phyloP scores from a whole-genome alignment of 2,329 filamentous ascomycete species.

The Aspergillus luchuensis region DNA sequence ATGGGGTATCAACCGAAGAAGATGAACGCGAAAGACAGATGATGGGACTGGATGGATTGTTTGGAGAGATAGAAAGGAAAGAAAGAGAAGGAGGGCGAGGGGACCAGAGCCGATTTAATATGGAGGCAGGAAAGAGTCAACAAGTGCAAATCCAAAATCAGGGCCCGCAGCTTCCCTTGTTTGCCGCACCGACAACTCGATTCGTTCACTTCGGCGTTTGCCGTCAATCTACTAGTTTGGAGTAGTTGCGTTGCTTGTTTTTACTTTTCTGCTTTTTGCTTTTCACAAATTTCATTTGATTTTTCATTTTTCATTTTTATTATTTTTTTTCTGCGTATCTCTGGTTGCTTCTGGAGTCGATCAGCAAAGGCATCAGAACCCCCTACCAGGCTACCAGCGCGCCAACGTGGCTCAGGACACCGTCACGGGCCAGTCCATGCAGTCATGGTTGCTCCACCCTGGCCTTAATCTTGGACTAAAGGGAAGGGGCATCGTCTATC shows the following conservation, averaged over 20 bases:
- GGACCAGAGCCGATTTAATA: slow-evolving; percentile 19
- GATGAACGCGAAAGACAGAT: neutral
- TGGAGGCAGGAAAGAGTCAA: slow-evolving; percentile 1
- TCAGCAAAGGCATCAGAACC: neutral
- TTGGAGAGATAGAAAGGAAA: neutral
- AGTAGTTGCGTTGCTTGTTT: neutral
- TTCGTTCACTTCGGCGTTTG: slow-evolving; percentile 3
- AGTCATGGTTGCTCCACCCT: slow-evolving; percentile 15
- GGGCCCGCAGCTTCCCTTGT: neutral
- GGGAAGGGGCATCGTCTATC: neutral
- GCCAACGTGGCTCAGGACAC: slow-evolving; percentile 30
- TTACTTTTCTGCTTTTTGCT: slow-evolving; percentile 11
- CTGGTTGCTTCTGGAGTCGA: neutral
- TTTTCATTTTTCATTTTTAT: slow-evolving; percentile 4
- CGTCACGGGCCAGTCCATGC: slow-evolving; percentile 16
- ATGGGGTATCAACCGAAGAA: slow-evolving; percentile 5
- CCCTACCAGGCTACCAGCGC: slow-evolving; percentile 9
- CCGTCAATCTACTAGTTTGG: neutral
- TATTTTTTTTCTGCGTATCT: neutral
- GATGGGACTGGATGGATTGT: neutral
- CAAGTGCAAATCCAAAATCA: slow-evolving; percentile 5
- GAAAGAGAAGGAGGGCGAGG: neutral
- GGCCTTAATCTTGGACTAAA: slow-evolving; percentile 5
- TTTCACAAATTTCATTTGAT: slow-evolving; percentile 12
- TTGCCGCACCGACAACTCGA: slow-evolving; percentile 5